A percentile compares a stretch with the other conserved stretches of the same genome.
phyloP scores from a whole-genome alignment of 768 basidiomycete species.

The Lentinus brumalis region DNA sequence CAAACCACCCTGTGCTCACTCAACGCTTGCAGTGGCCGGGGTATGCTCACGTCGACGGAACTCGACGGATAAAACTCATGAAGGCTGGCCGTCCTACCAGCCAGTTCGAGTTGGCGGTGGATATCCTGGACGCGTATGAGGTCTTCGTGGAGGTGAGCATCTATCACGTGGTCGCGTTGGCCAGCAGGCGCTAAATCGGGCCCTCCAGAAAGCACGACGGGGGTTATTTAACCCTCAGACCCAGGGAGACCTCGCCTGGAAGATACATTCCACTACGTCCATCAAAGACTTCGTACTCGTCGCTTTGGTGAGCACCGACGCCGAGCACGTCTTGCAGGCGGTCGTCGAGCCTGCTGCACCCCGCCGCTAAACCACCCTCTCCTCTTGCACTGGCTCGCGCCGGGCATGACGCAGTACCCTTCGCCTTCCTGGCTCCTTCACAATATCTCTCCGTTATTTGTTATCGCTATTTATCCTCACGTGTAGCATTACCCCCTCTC shows the following conservation, averaged over 20 bases:
- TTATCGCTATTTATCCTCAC: neutral
- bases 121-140: neutral
- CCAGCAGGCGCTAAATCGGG: neutral
- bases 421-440: neutral
- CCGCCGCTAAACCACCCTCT: neutral
- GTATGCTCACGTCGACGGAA: neutral
- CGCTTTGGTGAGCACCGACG: neutral
- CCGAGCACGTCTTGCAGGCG: slow-evolving; percentile 7
- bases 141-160: neutral
- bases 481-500: neutral
- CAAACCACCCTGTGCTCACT: neutral
- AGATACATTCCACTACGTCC: neutral
- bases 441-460: neutral
- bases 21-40: slow-evolving; percentile 10
- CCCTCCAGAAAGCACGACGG: neutral
- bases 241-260: neutral
- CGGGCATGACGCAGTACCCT: neutral
- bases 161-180: neutral
- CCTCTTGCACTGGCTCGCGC: neutral
- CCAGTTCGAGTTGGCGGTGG: slow-evolving; percentile 1
- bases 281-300: neutral
- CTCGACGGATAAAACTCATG: neutral
- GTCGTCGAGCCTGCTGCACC: slow-evolving; percentile 3
- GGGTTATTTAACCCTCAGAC: neutral
- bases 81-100: neutral